These are phyloP conservation scores for Basidiobolus meristosporus DNA, from an alignment of 371 early-diverging fungal genomes.

Conservation along the genomic window DNA sequence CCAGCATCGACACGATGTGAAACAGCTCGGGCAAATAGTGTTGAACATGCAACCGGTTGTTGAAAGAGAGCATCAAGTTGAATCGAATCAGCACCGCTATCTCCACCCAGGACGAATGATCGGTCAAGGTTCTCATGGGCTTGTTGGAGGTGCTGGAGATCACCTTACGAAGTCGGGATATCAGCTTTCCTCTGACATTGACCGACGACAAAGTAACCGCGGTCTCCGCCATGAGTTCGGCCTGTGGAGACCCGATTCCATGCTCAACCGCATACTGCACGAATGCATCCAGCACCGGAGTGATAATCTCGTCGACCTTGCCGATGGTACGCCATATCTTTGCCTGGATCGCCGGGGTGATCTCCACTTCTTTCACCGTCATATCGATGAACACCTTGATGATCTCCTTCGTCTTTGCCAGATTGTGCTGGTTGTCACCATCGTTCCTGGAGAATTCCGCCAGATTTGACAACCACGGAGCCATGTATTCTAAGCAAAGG, in stretches of 20 bases:
- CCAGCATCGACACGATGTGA: constrained; percentile 60
- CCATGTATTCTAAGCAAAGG: constrained; percentile 72
- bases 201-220: constrained; percentile 64
- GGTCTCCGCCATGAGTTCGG: constrained; percentile 76
- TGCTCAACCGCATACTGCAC: constrained; percentile 58
- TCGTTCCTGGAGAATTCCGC: constrained; percentile 1
- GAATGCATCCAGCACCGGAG: constrained; percentile 64
- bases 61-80: constrained; percentile 76
- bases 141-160: constrained; percentile 53
- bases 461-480: constrained; percentile 75
- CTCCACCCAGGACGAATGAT: constrained; percentile 74
- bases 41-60: constrained; percentile 54
- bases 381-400: constrained; percentile 57
- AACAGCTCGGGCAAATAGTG: constrained; percentile 75
- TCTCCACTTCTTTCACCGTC: constrained; percentile 69
- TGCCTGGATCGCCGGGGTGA: constrained; percentile 67
- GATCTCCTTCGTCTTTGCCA: constrained; percentile 49
- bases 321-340: constrained; percentile 73
- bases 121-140: constrained; percentile 45
- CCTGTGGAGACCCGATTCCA: constrained; percentile 58
- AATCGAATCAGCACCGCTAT: constrained; percentile 74
- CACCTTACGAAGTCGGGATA: constrained; percentile 57
- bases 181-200: constrained; percentile 64
- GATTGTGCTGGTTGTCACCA: constrained; percentile 22
- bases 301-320: constrained; percentile 56